phyloP scores from a whole-genome alignment of 2,329 filamentous ascomycete genomes.

The Trichoderma sp. region DNA sequence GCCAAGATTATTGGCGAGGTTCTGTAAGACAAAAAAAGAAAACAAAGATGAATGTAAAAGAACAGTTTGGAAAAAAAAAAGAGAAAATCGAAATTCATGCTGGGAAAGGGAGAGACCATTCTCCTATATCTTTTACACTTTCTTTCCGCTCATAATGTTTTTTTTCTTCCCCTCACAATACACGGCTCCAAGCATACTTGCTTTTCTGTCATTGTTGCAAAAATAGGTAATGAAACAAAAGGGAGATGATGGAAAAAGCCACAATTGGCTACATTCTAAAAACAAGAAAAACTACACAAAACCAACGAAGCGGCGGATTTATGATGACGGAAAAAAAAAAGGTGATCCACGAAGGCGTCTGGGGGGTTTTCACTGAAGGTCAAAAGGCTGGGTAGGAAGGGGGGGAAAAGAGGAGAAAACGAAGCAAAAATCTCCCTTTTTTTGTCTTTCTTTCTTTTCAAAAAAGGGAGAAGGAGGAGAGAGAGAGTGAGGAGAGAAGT shows the following conservation, averaged over 20 bases:
- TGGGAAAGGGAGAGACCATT: not conserved
- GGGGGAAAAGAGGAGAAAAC: not conserved
- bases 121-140: no score
- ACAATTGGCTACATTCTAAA: not conserved
- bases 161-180: not conserved
- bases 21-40: constrained; percentile 59
- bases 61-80: constrained; percentile 37
- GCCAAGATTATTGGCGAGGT: constrained; percentile 98
- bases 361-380: constrained; percentile 18
- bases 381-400: not conserved
- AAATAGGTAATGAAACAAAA: not conserved
- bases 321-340: not conserved
- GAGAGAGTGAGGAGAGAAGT: not conserved
- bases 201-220: not conserved
- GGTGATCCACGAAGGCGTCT: constrained; percentile 25
- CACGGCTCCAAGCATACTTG: not conserved
- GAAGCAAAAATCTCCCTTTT: not conserved
- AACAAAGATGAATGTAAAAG: not conserved
- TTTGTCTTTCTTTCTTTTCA: not conserved
- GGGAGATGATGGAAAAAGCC: not conserved
- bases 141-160: not conserved
- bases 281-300: not conserved
- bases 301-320: constrained; percentile 5
- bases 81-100: constrained; percentile 29
- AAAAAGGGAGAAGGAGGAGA: not conserved